Evolutionary conservation across 2,329 filamentous ascomycete genomes (phyloP), one percentile per base, ranked within the genome.

Genomic region (Ophiostoma pallidulum): DNA sequence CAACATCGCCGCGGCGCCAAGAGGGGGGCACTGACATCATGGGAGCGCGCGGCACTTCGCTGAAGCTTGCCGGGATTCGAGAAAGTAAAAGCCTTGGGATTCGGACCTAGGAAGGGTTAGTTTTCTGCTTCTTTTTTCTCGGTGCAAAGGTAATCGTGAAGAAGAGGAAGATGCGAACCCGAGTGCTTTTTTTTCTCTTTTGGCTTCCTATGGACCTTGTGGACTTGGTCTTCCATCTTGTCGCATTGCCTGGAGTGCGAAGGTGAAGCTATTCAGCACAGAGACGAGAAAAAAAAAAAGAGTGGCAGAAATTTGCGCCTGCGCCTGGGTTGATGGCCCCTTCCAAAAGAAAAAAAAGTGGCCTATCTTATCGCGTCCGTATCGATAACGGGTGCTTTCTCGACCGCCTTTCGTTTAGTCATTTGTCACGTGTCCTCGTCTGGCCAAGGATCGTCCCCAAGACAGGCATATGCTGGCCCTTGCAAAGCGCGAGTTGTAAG

Each of bases 51-150:
- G 5, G 83, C 85, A 55, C 86, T 79, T 64, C 82, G 84, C 51
- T 84, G 80, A 57, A 91, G 75, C 61, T 84, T 85, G 53, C 89
- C 90, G 1, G 90, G 88, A 52, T 84, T 83, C 36, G 86, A 75
- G 63, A 85, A 87, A 47, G 87, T 84, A 65, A 95, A 96, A 13
- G 90, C 90, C 68, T 95, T 96, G 3, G 88, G 86, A 62, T 95
- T 95, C 54, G 72, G 74, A 47, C 86, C 86, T 81, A 59, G 54
- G 59, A 51, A 46, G n/a, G 18, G 29, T 41, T 29, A 43, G 26
- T 31, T 22, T 20, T 22, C 16, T 13, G 14, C 6, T n/a, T 9
- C 26, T 10, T 9, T 13, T 5, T 7, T 8, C 16, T 33, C 10
- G 12, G 9, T 3, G 4, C 12, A 7, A 8, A 8, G 16, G 12